Evolutionary conservation across 306 rosid species (phyloP).

Genomic region (Fragaria iinumae): DNA sequence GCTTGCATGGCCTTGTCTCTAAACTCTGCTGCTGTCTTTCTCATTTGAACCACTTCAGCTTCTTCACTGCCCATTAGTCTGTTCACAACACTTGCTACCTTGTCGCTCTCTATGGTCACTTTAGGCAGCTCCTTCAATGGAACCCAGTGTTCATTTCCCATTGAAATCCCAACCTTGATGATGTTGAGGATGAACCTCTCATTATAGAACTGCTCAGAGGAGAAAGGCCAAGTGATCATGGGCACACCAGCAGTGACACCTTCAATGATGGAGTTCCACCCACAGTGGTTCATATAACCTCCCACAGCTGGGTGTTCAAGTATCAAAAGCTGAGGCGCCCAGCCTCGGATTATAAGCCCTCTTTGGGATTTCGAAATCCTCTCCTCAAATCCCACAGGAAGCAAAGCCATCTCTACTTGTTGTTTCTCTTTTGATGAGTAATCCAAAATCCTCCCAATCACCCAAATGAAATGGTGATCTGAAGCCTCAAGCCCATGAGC

Average conservation of each 20-base stretch:
- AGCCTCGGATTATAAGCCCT: slow-evolving; percentile 29
- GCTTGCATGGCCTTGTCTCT: slow-evolving; percentile 17
- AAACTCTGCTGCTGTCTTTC: slow-evolving; percentile 12
- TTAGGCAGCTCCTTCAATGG: slow-evolving; percentile 14
- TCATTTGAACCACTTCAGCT: slow-evolving; percentile 15
- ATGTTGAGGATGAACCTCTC: slow-evolving; percentile 24
- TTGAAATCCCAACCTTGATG: slow-evolving; percentile 14
- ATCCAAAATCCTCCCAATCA: slow-evolving; percentile 40
- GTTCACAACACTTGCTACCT: slow-evolving; percentile 18
- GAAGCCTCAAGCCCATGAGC: slow-evolving; percentile 58
- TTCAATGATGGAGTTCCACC: slow-evolving; percentile 32
- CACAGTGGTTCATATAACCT: slow-evolving; percentile 34
- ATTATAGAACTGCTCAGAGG: slow-evolving; percentile 32
- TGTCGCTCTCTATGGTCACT: slow-evolving; percentile 18
- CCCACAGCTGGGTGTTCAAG: slow-evolving; percentile 29
- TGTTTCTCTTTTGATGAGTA: background rate
- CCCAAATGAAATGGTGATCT: slow-evolving; percentile 59
- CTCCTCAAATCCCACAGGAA: slow-evolving; percentile 25
- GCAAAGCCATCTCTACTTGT: slow-evolving; percentile 6
- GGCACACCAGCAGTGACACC: slow-evolving; percentile 31
- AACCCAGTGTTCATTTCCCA: slow-evolving; percentile 30
- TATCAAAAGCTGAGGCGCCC: slow-evolving; percentile 35
- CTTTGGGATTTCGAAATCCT: background rate
- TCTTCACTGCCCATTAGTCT: slow-evolving; percentile 20
- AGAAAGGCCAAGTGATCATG: slow-evolving; percentile 30